These are phyloP conservation scores for Russula olivacea DNA, from an alignment of 768 basidiomycete genomes.

Conservation along the genomic window DNA sequence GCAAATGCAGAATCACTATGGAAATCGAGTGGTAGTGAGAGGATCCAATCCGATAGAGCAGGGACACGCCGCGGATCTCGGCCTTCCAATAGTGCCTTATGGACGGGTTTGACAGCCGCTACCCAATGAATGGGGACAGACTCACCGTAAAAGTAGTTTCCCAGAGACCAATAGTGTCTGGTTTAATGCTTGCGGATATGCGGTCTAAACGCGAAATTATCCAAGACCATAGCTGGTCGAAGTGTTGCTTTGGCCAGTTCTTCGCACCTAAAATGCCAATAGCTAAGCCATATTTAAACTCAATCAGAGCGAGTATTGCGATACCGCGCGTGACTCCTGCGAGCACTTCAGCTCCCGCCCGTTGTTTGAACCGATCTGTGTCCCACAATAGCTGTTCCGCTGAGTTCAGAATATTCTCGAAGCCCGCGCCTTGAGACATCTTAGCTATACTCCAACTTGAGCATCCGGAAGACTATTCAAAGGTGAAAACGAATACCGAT, in stretches of 20 bases:
- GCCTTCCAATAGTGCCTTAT: conserved; percentile 43
- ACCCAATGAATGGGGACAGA: conserved; percentile 1
- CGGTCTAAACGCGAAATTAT: conserved; percentile 50
- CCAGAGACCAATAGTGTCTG: conserved; percentile 78
- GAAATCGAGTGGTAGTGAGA: conserved; percentile 74
- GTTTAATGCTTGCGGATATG: conserved; percentile 72
- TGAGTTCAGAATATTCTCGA: conserved; percentile 48
- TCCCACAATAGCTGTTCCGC: conserved; percentile 61
- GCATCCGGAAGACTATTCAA: conserved; percentile 7
- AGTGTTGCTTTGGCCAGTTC: conserved; percentile 63
- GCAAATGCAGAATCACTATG: conserved; percentile 81
- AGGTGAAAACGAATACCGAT: conserved; percentile 36
- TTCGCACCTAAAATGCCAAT: conserved; percentile 54
- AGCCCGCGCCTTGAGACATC: conserved; percentile 47
- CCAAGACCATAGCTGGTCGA: conserved; percentile 69
- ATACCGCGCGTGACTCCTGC: conserved; percentile 70
- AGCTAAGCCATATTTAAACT: background rate
- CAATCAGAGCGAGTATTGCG: conserved; percentile 17
- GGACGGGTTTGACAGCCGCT: conserved; percentile 2
- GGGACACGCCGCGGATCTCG: conserved; percentile 77
- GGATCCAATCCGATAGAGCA: conserved; percentile 70
- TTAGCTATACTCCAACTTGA: conserved; percentile 46
- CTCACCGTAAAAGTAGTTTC: conserved; percentile 56
- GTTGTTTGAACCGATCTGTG: conserved; percentile 77
- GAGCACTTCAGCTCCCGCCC: conserved; percentile 70